phyloP scores from a whole-genome alignment of 129 eudicot species.

The Flaveria sonorensis region DNA sequence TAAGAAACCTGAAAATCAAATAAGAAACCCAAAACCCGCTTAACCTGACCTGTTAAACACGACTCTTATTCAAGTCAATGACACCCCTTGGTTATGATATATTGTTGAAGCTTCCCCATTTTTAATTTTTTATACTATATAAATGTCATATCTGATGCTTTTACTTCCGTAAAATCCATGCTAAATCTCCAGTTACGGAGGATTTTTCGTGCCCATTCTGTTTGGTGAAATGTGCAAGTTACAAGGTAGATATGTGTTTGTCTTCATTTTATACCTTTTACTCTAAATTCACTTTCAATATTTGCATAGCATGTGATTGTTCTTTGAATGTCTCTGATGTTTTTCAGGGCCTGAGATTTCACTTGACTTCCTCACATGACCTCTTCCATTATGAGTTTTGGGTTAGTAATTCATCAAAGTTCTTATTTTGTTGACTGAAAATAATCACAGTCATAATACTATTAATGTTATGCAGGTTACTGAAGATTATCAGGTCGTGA shows the following conservation, averaged over 20 bases:
- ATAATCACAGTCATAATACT: conserved; percentile 18
- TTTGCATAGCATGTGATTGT: conserved; percentile 8
- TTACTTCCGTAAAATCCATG: conserved; percentile 8
- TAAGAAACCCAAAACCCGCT: neutral
- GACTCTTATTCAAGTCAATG: neutral
- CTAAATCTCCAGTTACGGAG: conserved; percentile 79
- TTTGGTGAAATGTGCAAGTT: conserved; percentile 89
- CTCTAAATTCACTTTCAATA: conserved; percentile 9
- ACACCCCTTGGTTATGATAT: neutral
- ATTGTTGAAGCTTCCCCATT: conserved; percentile 5
- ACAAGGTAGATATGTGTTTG: conserved; percentile 58
- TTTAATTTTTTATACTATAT: neutral
- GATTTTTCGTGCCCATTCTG: conserved; percentile 96
- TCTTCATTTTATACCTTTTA: conserved; percentile 12
- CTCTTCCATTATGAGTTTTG: conserved; percentile 85
- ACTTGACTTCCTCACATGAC: conserved; percentile 83
- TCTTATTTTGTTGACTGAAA: conserved; percentile 18
- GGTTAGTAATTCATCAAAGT: conserved; percentile 55
- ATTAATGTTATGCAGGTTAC: conserved; percentile 54
- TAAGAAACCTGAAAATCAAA: neutral
- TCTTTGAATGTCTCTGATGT: conserved; percentile 10
- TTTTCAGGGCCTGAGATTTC: conserved; percentile 76
- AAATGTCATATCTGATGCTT: conserved; percentile 17
- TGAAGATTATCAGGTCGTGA: conserved; percentile 85
- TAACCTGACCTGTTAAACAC: neutral